Evolutionary conservation across 768 basidiomycete genomes (phyloP).

Genomic region (Leccinum disarticulatum): DNA sequence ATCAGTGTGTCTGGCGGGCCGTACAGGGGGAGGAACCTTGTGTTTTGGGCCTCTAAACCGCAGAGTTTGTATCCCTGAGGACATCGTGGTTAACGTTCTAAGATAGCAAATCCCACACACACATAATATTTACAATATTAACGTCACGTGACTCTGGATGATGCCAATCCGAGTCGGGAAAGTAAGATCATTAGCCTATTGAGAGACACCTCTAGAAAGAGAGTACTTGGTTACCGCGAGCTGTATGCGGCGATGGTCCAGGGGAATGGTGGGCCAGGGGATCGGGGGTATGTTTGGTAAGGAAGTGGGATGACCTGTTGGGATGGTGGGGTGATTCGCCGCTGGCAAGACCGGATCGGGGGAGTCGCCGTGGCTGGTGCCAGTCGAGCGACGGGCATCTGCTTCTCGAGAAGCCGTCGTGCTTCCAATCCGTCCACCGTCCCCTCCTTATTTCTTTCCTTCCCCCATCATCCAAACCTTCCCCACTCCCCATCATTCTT

Average conservation of each 20-base stretch:
- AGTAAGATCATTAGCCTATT: not conserved
- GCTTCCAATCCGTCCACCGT: constrained; percentile 26
- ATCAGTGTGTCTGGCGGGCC: constrained; percentile 53
- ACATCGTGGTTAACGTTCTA: constrained; percentile 24
- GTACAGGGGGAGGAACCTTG: constrained; percentile 17
- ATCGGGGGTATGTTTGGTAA: not conserved
- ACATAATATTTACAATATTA: too few relatives aligned
- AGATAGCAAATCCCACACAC: not conserved
- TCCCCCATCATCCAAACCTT: constrained; percentile 12
- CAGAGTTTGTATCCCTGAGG: constrained; percentile 47
- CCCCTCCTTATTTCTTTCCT: constrained; percentile 30
- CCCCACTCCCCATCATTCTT: constrained; percentile 11
- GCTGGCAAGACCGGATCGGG: constrained; percentile 30
- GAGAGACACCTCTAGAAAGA: too few relatives aligned
- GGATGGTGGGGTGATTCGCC: constrained; percentile 24
- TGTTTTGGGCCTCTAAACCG: constrained; percentile 49
- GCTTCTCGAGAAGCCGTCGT: constrained; percentile 31
- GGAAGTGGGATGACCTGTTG: constrained; percentile 19
- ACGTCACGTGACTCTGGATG: not conserved
- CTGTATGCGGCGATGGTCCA: not conserved
- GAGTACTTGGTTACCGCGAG: not conserved
- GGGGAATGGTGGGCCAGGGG: not conserved
- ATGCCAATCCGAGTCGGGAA: constrained; percentile 7
- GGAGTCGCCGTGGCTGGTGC: constrained; percentile 27
- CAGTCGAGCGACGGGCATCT: constrained; percentile 20